Base-by-base conservation (phyloP, 1,139 yeast species). In the Nakaseomyces glabratus region DNA sequence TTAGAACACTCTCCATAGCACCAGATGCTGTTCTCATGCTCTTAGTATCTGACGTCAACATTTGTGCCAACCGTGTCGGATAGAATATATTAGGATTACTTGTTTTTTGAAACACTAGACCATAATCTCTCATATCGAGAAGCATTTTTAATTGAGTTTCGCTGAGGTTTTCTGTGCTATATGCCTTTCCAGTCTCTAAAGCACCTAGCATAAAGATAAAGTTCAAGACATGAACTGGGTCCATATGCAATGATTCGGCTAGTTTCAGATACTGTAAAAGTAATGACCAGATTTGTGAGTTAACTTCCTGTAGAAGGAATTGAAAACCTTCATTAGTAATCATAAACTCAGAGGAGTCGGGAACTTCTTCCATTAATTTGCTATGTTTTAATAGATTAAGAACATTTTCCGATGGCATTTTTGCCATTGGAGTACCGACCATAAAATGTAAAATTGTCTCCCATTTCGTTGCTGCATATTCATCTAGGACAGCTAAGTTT, bases 301-400 rank as follows among this genome's bases (percentile, higher is more conserved):
- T 86, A 19, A 82, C 82, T 51, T 88, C 96, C 57, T 90, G 98
- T 32, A 90, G 63, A 41, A 90, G 62, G 52, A 90, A 90, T 61
- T 90, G 98, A 57, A 90, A 90, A 13, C 99, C 99, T 26, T 76
- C 72, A 47, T 85, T 84, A 2, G 98, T 88, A 51, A 90, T 93
- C 36, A 71, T 67, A 57, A 86, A 63, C 32, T 65, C 68, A 19
- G 61, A 60, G 1, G 71, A 58, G 9, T 71, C 43, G 15, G 56
- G 56, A 31, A 61, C 53, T 31, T 75, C 79, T 49, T 82, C 94
- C 95, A 90, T 86, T 35, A 90, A 64, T 2, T 88, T 90, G 39
- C 95, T 82, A 62, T 78, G 85, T 44, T 71, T 69, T 32, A 81
- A 59, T 15, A 81, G 60, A 22, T 75, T 70, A 29, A 81, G 59